Evolutionary conservation across 495 filamentous ascomycete species (phyloP).

Genomic region (Aspergillus baeticus): DNA sequence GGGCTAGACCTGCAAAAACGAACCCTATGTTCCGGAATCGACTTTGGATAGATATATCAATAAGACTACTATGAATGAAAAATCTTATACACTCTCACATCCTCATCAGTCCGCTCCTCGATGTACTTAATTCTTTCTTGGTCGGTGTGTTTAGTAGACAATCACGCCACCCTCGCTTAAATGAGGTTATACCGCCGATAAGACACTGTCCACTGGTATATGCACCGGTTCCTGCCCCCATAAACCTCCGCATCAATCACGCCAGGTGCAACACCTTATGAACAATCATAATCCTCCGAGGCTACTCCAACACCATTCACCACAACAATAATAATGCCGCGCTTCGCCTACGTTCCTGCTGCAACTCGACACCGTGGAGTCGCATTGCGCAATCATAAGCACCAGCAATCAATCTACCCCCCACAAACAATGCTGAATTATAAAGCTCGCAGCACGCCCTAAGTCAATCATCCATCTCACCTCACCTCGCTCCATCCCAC

Average conservation of each 20-base stretch:
- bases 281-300: background rate
- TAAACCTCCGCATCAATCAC: background rate
- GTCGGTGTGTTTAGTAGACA: background rate
- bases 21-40: too few species aligned
- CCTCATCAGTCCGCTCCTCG: too few species aligned
- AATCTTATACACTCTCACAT: too few species aligned
- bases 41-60: too few species aligned
- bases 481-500: background rate
- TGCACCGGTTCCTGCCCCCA: background rate
- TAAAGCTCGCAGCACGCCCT: background rate
- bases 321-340: background rate
- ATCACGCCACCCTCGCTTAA: background rate
- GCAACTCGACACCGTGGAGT: constrained; percentile 1
- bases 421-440: background rate
- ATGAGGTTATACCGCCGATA: constrained; percentile 5
- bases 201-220: background rate
- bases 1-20: too few species aligned
- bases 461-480: background rate
- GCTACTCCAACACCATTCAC: background rate
- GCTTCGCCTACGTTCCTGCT: background rate
- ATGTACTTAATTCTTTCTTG: too few species aligned
- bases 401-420: too few species aligned
- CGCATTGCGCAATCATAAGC: constrained; percentile 3
- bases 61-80: too few species aligned
- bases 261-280: background rate